Conservation (phyloP, 2,329 filamentous ascomycete species). For the Alternaria triticimaculans region DNA sequence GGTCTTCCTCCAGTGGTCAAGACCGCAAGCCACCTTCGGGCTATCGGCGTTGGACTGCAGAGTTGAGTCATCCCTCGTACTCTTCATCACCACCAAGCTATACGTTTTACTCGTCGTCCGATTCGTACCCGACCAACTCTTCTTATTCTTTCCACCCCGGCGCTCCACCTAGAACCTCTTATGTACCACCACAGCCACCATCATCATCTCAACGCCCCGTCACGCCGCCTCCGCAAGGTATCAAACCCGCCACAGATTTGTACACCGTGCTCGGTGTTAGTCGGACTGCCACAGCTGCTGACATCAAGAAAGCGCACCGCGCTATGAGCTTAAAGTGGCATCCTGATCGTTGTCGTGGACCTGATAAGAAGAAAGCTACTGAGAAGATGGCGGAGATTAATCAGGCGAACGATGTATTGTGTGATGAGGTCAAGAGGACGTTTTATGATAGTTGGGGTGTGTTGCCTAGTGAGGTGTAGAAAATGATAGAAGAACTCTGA, state of each 20-base stretch:
- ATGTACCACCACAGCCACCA: not conserved
- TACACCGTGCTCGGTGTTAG: constrained; percentile 82
- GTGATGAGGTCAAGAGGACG: constrained; percentile 14
- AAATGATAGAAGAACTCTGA: no score
- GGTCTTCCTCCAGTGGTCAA: not conserved
- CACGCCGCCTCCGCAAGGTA: not conserved
- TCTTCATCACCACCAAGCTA: not conserved
- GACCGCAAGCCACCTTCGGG: not conserved
- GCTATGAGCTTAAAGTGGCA: constrained; percentile 93
- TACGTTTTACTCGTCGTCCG: not conserved
- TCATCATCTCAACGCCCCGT: not conserved
- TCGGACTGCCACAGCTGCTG: constrained; percentile 74
- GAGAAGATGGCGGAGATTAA: constrained; percentile 33
- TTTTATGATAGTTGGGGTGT: constrained; percentile 26
- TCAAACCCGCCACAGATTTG: constrained; percentile 61
- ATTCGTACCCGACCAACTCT: not conserved
- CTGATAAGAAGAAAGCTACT: constrained; percentile 20
- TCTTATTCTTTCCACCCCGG: not conserved
- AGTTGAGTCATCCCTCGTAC: not conserved
- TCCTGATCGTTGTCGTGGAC: constrained; percentile 65
- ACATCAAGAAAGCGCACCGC: constrained; percentile 97
- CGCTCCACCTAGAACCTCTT: not conserved
- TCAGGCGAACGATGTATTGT: constrained; percentile 25
- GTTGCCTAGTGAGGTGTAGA: not conserved
- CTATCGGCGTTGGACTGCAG: not conserved